These are phyloP conservation scores for Coccomyxa subellipsoidea DNA, from an alignment of 163 green algal genomes.

Conservation along the genomic window DNA sequence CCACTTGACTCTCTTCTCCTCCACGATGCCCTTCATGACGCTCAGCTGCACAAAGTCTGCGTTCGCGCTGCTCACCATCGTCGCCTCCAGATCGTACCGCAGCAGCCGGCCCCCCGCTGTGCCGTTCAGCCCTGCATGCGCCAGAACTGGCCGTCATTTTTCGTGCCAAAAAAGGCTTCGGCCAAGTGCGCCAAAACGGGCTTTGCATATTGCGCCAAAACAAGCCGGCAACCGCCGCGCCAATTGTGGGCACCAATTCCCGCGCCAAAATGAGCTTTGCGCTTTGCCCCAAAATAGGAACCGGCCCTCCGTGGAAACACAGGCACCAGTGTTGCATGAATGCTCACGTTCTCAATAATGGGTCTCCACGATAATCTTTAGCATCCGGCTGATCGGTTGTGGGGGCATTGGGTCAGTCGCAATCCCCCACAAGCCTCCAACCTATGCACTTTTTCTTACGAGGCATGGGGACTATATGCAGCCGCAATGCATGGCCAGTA, in stretches of 20 bases:
- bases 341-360: too few species aligned
- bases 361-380: too few species aligned
- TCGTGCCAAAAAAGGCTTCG: neutral
- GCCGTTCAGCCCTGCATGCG: conserved; percentile 1
- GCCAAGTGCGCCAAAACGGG: neutral
- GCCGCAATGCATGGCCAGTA: neutral
- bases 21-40: conserved; percentile 1
- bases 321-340: too few species aligned
- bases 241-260: too few species aligned
- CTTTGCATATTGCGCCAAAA: too few species aligned
- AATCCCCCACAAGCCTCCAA: neutral
- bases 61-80: neutral
- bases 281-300: too few species aligned
- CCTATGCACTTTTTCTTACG: neutral
- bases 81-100: neutral
- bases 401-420: neutral
- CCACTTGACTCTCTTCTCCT: conserved; percentile 7
- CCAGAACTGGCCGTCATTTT: neutral
- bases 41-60: neutral
- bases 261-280: too few species aligned
- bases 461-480: neutral
- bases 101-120: neutral
- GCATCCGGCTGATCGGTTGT: too few species aligned
- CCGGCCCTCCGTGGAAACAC: too few species aligned
- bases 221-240: too few species aligned